phyloP scores from a whole-genome alignment of 176 grass and related monocot species.

The Oryza longistaminata region DNA sequence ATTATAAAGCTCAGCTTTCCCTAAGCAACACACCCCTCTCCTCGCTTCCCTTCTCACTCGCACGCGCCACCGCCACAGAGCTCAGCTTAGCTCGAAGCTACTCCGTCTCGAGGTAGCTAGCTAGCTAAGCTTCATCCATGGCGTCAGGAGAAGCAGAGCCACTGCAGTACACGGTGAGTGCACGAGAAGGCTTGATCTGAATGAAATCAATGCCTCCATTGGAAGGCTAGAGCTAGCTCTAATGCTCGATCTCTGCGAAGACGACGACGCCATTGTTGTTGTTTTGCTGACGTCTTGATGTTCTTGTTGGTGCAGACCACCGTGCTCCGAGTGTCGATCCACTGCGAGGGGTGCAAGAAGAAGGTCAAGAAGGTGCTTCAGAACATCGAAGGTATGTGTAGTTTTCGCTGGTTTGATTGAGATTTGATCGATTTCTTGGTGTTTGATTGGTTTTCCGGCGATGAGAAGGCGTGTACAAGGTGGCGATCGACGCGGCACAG shows the following conservation, averaged over 20 bases:
- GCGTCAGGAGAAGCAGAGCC: slow-evolving; percentile 67
- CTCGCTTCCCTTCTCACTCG: background rate
- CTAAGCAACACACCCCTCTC: background rate
- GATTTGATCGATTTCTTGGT: background rate
- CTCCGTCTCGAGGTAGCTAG: background rate
- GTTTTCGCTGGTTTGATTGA: background rate
- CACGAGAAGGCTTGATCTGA: too few relatives aligned
- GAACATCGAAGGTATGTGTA: slow-evolving; percentile 52
- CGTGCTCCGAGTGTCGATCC: slow-evolving; percentile 76
- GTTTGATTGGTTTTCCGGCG: background rate
- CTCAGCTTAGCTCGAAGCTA: background rate
- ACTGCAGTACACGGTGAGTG: slow-evolving; percentile 60
- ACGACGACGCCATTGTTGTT: background rate
- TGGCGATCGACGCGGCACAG: slow-evolving; percentile 66
- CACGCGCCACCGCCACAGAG: background rate
- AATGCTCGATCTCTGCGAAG: too few relatives aligned
- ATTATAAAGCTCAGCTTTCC: slow-evolving; percentile 40
- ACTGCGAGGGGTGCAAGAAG: slow-evolving; percentile 95
- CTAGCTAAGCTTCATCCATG: slow-evolving; percentile 33
- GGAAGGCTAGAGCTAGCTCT: too few relatives aligned
- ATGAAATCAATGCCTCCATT: background rate
- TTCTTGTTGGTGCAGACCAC: slow-evolving; percentile 55
- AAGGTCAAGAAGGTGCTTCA: slow-evolving; percentile 85
- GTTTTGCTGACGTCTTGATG: background rate
- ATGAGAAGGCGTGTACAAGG: slow-evolving; percentile 63